Evolutionary conservation across 1,284 basidiomycete species (phyloP).

Genomic region (Inonotus hispidus): DNA sequence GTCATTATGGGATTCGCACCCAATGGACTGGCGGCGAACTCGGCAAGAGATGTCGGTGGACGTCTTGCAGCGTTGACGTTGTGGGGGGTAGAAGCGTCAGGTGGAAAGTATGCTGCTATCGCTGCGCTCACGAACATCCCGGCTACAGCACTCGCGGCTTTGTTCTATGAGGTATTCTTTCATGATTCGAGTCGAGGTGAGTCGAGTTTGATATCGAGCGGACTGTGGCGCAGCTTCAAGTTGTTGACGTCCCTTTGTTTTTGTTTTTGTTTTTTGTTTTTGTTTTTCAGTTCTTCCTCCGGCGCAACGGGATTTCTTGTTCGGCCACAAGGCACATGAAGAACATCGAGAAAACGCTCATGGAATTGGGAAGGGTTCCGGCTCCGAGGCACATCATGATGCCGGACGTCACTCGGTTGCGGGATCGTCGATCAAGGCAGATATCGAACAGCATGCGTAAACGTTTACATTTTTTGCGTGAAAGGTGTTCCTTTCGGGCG

Average conservation of each 20-base stretch:
- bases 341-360: constrained; percentile 15
- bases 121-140: constrained; percentile 62
- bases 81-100: constrained; percentile 49
- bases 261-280: too few relatives aligned
- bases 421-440: constrained; percentile 12
- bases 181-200: constrained; percentile 45
- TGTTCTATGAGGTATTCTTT: constrained; percentile 22
- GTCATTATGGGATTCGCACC: constrained; percentile 57
- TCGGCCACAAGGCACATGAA: constrained; percentile 21
- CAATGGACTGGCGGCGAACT: constrained; percentile 52
- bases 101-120: constrained; percentile 57
- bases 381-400: background rate
- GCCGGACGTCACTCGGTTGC: too few relatives aligned
- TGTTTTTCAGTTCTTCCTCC: constrained; percentile 17
- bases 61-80: constrained; percentile 52
- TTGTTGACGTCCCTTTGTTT: too few relatives aligned
- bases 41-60: constrained; percentile 63
- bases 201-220: constrained; percentile 17
- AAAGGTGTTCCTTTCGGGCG: too few relatives aligned
- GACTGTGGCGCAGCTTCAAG: too few relatives aligned
- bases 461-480: too few relatives aligned
- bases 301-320: constrained; percentile 21
- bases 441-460: background rate
- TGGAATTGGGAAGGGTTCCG: background rate
- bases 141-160: constrained; percentile 37